Base-by-base conservation (phyloP, 176 grass and related monocot species). In the Hordeum vulgare region DNA sequence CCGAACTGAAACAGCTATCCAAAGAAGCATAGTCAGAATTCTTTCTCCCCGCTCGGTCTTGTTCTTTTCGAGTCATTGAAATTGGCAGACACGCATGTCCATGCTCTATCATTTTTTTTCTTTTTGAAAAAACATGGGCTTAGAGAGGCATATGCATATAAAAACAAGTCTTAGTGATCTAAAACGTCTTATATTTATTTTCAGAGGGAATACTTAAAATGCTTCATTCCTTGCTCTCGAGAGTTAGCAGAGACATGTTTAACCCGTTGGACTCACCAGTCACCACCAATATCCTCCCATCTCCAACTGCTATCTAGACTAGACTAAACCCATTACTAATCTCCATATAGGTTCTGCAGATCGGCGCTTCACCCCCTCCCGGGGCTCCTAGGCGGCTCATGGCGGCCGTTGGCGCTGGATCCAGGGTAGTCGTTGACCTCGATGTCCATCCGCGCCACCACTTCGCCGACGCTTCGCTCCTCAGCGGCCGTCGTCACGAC, bases 401-500 rank as follows among this genome's bases (percentile, higher is more conserved):
- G 93, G 31, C 90, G 90, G 41, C 87, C 89, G 68, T 93, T 96
- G 42, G 93, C 93, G n/a, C 93, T 88, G 11, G 90, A 96, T 7
- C 93, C 90, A 25, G 90, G 93, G 75, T 96, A 96, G 61, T 96
- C 93, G 64, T 96, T 93, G 37, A 90, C 49, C 83, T 93, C 93
- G 71, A 96, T 89, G 72, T 36, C 83, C 88, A 92, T 96, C 79
- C 93, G 88, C 36, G 77, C 78, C 57, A 67, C 86, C 76, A 61
- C 79, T 51, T 66, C 90, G 24, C 71, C 84, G 23, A 81, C 42
- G 83, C 47, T 80, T 61, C n/a, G 4, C 47, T 23, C 85, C 26
- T 82, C 64, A 8, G 67, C 74, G 10, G 2, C 31, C 10, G 1
- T 5, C 1, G 23, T 18, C 24, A 44, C 25, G 11, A 9, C 71